Conservation (phyloP, 1,284 basidiomycete genomes). For the Sphaerobolus stellatus region DNA sequence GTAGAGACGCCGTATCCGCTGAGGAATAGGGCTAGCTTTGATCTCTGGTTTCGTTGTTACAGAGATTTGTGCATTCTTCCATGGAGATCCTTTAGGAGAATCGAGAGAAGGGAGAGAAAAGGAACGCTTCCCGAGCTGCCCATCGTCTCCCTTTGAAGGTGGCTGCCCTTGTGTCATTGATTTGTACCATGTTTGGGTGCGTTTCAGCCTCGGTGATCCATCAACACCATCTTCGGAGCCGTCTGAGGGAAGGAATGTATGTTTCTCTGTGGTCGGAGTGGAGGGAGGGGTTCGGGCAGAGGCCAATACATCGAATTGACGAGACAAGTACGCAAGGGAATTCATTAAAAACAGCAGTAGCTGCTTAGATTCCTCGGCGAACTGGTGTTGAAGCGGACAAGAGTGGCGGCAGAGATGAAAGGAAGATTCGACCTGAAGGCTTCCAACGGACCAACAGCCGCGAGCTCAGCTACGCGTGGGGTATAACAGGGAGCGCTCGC, state of each 20-base stretch:
- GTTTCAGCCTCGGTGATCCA: conserved; percentile 35
- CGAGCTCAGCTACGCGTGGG: background rate
- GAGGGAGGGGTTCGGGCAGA: conserved; percentile 36
- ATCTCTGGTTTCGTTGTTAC: conserved; percentile 19
- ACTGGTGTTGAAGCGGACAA: too few relatives aligned
- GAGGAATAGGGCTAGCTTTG: too few relatives aligned
- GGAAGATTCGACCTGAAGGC: too few relatives aligned
- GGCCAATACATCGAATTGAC: conserved; percentile 64
- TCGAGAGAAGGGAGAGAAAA: conserved; percentile 16
- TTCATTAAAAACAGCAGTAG: conserved; percentile 48
- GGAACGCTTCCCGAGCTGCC: conserved; percentile 39
- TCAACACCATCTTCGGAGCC: conserved; percentile 25
- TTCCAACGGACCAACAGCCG: background rate
- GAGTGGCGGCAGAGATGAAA: too few relatives aligned
- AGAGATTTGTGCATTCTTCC: background rate
- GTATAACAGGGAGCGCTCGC: background rate
- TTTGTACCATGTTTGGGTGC: conserved; percentile 58
- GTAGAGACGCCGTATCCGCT: conserved; percentile 46
- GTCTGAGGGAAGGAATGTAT: conserved; percentile 4
- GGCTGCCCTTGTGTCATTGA: conserved; percentile 32
- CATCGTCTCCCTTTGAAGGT: background rate
- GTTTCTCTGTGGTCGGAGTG: conserved; percentile 18
- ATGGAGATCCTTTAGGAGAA: background rate
- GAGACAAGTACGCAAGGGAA: conserved; percentile 66
- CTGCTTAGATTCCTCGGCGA: too few relatives aligned